These are phyloP conservation scores for Fusarium tuaranense DNA, from an alignment of 2,329 filamentous ascomycete species.

Conservation along the genomic window DNA sequence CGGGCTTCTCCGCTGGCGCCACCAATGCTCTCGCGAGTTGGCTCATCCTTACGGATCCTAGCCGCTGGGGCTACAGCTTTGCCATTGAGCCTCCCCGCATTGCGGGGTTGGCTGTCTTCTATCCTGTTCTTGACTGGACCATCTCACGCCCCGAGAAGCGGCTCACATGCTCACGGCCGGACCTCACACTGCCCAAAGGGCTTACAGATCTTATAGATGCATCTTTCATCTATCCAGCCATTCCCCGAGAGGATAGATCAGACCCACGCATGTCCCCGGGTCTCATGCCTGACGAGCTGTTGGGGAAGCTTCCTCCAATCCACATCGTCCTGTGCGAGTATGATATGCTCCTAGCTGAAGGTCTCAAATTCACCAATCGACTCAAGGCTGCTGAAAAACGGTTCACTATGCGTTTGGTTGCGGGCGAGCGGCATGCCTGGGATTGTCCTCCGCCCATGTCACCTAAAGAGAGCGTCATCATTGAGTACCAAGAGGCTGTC, in stretches of 20 bases:
- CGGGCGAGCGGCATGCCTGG: slow-evolving; percentile 61
- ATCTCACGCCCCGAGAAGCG: slow-evolving; percentile 67
- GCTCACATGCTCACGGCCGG: slow-evolving; percentile 63
- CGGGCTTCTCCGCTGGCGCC: slow-evolving; percentile 74
- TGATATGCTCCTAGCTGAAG: slow-evolving; percentile 73
- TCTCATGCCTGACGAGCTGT: slow-evolving; percentile 64
- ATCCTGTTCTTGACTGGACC: slow-evolving; percentile 73
- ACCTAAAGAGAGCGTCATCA: slow-evolving; percentile 57
- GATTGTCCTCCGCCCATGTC: slow-evolving; percentile 60
- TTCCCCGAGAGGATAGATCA: slow-evolving; percentile 57
- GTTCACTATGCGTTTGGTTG: slow-evolving; percentile 57
- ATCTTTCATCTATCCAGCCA: slow-evolving; percentile 68
- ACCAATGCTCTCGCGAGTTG: slow-evolving; percentile 64
- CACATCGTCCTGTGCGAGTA: slow-evolving; percentile 73
- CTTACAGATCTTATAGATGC: slow-evolving; percentile 74
- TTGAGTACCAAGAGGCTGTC: slow-evolving; percentile 60
- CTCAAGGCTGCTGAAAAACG: slow-evolving; percentile 54
- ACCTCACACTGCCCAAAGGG: slow-evolving; percentile 67
- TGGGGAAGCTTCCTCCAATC: slow-evolving; percentile 65
- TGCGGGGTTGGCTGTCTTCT: slow-evolving; percentile 68
- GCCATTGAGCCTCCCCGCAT: slow-evolving; percentile 59
- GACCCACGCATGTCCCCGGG: slow-evolving; percentile 70
- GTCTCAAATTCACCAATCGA: slow-evolving; percentile 70
- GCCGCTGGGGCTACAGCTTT: slow-evolving; percentile 52
- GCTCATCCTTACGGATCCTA: slow-evolving; percentile 59